A percentile compares a stretch with the other conserved stretches of the same genome.
phyloP scores from a whole-genome alignment of 306 rosid genomes.

The Quercus suber region DNA sequence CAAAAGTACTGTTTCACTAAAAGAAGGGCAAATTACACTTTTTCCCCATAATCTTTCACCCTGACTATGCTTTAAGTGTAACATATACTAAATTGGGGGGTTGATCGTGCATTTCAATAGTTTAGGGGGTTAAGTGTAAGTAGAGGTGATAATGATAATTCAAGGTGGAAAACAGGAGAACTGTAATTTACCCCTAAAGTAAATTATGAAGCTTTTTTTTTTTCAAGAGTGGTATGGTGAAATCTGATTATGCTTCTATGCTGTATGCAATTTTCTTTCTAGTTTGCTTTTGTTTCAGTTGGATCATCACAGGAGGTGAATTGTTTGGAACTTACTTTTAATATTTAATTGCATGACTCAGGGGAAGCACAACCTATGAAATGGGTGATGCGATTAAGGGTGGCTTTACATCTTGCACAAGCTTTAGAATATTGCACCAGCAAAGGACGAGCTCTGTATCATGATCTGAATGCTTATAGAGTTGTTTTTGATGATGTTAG shows the following conservation, averaged over 20 bases:
- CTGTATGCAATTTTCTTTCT: constrained; percentile 6
- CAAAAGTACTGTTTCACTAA: neutral
- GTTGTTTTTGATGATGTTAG: constrained; percentile 87
- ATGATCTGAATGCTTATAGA: constrained; percentile 94
- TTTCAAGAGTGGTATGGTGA: neutral
- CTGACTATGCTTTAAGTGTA: no score
- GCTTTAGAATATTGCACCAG: constrained; percentile 94
- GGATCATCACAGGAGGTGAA: neutral
- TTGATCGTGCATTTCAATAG: no score
- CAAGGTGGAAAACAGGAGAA: no score
- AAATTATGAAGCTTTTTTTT: neutral
- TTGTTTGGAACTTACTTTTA: constrained; percentile 6
- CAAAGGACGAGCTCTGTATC: constrained; percentile 90
- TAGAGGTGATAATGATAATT: no score
- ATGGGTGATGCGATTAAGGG: constrained; percentile 95
- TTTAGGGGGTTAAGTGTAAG: no score
- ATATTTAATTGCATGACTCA: constrained; percentile 30
- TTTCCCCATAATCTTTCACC: no score
- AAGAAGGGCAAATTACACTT: neutral
- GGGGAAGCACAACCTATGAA: constrained; percentile 97
- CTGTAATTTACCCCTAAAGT: no score
- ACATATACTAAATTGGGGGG: no score
- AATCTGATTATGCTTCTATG: constrained; percentile 15
- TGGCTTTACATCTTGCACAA: constrained; percentile 88
- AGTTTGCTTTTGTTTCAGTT: neutral